Percentiles rank a stretch among this genome's conserved stretches.
phyloP scores from a whole-genome alignment of 495 filamentous ascomycete genomes.

The Aspergillus mulundensis region DNA sequence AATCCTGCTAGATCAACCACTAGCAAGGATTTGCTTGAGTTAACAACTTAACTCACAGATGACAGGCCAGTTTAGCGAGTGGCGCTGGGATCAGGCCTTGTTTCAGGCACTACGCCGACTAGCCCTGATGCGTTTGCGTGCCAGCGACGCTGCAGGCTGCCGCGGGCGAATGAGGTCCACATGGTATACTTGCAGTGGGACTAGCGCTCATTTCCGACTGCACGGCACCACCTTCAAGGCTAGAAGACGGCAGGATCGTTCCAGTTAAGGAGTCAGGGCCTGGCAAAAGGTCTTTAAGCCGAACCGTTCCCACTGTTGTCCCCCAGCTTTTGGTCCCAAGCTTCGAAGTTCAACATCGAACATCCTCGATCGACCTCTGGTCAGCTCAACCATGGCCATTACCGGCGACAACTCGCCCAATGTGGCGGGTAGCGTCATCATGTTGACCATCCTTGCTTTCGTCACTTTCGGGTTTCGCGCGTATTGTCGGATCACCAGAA shows the following conservation, averaged over 20 bases:
- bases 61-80: not conserved
- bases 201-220: not conserved
- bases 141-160: not conserved
- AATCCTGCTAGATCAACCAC: not conserved
- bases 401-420: slow-evolving; percentile 19
- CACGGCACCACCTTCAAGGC: not conserved
- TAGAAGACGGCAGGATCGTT: not conserved
- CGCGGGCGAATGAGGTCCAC: not conserved
- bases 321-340: not conserved
- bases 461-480: slow-evolving; percentile 19
- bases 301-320: not conserved
- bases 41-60: not conserved
- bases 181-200: not conserved
- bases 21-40: not conserved
- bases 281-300: not conserved
- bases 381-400: slow-evolving; percentile 16
- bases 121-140: not conserved
- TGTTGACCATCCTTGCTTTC: slow-evolving; percentile 18
- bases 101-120: not conserved
- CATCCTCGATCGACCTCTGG: not conserved
- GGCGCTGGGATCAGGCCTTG: not conserved
- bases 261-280: not conserved
- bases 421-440: slow-evolving; percentile 19
- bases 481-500: slow-evolving; percentile 18
- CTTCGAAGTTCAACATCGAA: not conserved